Evolutionary conservation across 768 basidiomycete species (phyloP).

Genomic region (Boletellus sp.): DNA sequence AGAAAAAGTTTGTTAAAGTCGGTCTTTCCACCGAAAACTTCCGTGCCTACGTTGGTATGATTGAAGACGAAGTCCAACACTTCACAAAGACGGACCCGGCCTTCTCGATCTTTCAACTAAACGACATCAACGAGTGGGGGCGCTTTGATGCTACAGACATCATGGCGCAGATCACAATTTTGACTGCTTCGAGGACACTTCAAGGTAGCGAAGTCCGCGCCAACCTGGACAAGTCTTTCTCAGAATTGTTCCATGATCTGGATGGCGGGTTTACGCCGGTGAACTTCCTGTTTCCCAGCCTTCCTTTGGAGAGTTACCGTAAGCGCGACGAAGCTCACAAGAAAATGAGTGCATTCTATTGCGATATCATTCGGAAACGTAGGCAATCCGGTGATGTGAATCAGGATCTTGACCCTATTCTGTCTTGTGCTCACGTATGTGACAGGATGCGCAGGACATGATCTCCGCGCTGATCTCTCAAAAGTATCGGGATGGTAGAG

Average conservation of each 20-base stretch:
- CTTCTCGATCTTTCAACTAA: slow-evolving; percentile 60
- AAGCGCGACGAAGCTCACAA: slow-evolving; percentile 85
- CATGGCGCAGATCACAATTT: slow-evolving; percentile 86
- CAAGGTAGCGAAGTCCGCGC: slow-evolving; percentile 89
- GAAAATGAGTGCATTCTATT: slow-evolving; percentile 93
- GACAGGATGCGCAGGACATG: slow-evolving; percentile 83
- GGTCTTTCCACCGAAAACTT: slow-evolving; percentile 92
- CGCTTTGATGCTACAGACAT: slow-evolving; percentile 67
- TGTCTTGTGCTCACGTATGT: not conserved
- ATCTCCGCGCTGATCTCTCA: slow-evolving; percentile 82
- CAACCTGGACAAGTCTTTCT: slow-evolving; percentile 77
- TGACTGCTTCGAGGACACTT: slow-evolving; percentile 90
- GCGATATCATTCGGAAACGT: slow-evolving; percentile 77
- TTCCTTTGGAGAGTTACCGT: slow-evolving; percentile 88
- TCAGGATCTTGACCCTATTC: not conserved
- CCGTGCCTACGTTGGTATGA: slow-evolving; percentile 76
- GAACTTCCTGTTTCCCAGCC: slow-evolving; percentile 92
- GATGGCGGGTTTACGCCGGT: slow-evolving; percentile 96
- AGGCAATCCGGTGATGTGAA: slow-evolving; percentile 45
- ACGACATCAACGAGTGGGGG: slow-evolving; percentile 75
- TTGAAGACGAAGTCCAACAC: slow-evolving; percentile 69
- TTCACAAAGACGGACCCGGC: slow-evolving; percentile 64
- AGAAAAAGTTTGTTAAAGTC: slow-evolving; percentile 97
- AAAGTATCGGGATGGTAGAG: slow-evolving; percentile 75
- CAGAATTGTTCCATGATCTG: slow-evolving; percentile 79